Evolutionary conservation across 2,329 filamentous ascomycete species (phyloP).

Genomic region (Phyllosticta citriasiana): DNA sequence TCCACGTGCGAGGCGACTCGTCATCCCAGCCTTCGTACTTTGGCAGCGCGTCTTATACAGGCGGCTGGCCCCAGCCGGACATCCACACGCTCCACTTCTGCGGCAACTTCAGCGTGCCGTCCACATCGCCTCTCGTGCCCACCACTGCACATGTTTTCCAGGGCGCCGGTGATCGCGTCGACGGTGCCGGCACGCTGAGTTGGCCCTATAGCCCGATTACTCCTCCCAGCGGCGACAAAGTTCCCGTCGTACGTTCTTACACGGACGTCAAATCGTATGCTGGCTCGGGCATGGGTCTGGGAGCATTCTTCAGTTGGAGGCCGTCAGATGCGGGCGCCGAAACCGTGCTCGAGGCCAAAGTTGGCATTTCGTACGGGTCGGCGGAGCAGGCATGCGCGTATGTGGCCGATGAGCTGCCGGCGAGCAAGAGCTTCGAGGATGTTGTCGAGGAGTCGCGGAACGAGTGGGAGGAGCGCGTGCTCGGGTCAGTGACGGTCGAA

Average conservation of each 20-base stretch:
- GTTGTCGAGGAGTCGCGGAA: conserved; percentile 32
- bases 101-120: conserved; percentile 22
- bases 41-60: conserved; percentile 39
- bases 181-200: conserved; percentile 14
- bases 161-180: conserved; percentile 17
- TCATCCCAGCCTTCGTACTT: conserved; percentile 26
- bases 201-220: conserved; percentile 14
- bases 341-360: conserved; percentile 39
- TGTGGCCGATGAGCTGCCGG: conserved; percentile 44
- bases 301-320: conserved; percentile 41
- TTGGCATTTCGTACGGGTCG: conserved; percentile 60
- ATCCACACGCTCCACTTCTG: conserved; percentile 27
- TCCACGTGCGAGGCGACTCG: conserved; percentile 18
- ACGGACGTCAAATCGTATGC: conserved; percentile 12
- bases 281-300: conserved; percentile 21
- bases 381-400: conserved; percentile 53
- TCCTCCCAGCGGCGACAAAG: conserved; percentile 9
- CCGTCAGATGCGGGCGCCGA: conserved; percentile 14
- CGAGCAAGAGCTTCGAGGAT: conserved; percentile 30
- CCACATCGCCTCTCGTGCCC: conserved; percentile 14
- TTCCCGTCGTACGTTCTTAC: conserved; percentile 12
- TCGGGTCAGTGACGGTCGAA: conserved; percentile 42
- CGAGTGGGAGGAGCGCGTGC: conserved; percentile 42
- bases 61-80: conserved; percentile 29
- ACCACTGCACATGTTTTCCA: conserved; percentile 11